Evolutionary conservation across 1,284 basidiomycete species (phyloP), one percentile per base, ranked within the genome.

Genomic region (Ganoderma multipileum): DNA sequence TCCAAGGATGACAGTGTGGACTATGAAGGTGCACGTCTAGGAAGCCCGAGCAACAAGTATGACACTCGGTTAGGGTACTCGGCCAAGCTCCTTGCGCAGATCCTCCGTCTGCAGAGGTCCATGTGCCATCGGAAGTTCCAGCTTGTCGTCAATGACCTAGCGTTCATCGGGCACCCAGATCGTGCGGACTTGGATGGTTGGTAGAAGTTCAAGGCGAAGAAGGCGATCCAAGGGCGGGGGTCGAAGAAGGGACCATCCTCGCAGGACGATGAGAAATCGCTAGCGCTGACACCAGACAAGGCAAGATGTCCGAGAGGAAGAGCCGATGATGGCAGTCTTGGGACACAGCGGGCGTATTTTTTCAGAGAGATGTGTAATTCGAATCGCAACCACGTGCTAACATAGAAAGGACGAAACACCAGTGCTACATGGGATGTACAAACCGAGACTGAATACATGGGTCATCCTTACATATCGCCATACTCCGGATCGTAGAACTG

Each of bases 121-220:
- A 89, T 96, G 78, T 98, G 96, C 77, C 95, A 99, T 80, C 95
- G 96, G 78, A 95, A 95, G 77, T 99, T 98, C 77, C 96, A 98
- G 79, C 87, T 99, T 36, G 81, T 94, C 57, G 91, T 98, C 26
- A 96, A 99, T 76, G 93, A 97, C 75, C 86, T 99, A n/a, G 94
- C 91, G 1, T 99, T 99, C 78, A 86, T 99, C 50, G 97, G 97
- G 0, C 97, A 99, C 79, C 97, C 97, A 0, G 95, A 99, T 1
- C 93, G 91, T 75, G 88, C 90, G 12, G 91, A 92, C 41, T 76
- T 84, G n/a, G 91, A 93, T 73, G 93, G 91, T 0, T 81, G 79
- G 7, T 95, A 93, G 94, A 81, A 81, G 41, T 93, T 93, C 77
- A 88, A 85, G 72, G 72, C 76, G 65, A 86, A 86, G 70, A 70